Evolutionary conservation across 331 rosid genomes (phyloP), one percentile per base, ranked within the genome.

Genomic region (Malus hybrid): DNA sequence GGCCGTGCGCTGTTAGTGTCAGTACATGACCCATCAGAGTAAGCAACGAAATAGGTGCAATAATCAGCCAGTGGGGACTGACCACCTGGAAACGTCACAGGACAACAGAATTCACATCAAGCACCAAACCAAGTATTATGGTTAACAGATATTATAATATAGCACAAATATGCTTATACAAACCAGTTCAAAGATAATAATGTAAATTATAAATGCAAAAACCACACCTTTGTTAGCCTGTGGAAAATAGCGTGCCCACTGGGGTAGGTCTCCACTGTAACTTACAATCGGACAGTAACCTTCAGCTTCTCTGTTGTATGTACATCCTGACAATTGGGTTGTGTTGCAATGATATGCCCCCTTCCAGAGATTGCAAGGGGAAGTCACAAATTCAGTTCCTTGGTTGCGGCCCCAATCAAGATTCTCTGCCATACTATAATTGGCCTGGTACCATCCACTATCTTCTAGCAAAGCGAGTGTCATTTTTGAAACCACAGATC

Each of bases 321-420:
- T 95, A 80, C 99, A 95, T 56, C 99, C 97, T 34, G 99, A 95
- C 85, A 77, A 87, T 80, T 92, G 97, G 62, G 99, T 90, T 68
- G 88, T 76, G 86, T 95, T 95, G 87, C 99, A 95, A 79, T 79
- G 98, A 76, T 95, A 95, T 77, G 98, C 94, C 72, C 97, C 99
- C 87, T 95, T 95, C 99, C 98, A 95, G 34, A 77, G 75, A 81
- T 90, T 92, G 91, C 99, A 95, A 24, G 97, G 97, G 72, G 88
- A 87, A 32, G 91, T 90, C 67, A 90, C 91, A 74, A 95, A 95
- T 46, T 88, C 96, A 42, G 90, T 86, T 75, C 97, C 99, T 76
- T 94, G 99, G 79, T 87, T 91, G 86, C 88, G 93, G 56, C 99
- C 99, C 99, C 99, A 94, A 76, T 90, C 99, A 80, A 94, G 97